Conservation (phyloP, 768 basidiomycete species). For the Cubamyces lactineus region DNA sequence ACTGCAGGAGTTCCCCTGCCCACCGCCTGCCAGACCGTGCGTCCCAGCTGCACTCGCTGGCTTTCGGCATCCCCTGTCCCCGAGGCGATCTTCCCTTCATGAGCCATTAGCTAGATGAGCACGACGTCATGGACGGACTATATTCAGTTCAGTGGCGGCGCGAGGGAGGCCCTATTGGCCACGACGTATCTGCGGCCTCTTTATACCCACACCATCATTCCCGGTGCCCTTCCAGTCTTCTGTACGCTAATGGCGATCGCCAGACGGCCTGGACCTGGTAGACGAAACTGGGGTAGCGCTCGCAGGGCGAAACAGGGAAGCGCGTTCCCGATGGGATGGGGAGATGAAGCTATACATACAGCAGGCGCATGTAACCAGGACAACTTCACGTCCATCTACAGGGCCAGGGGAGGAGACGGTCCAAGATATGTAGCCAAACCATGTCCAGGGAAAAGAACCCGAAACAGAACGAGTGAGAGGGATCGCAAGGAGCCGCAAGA, state of each 20-base stretch:
- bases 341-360: slow-evolving; percentile 17
- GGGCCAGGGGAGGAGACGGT: neutral
- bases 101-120: too few species aligned
- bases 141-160: too few species aligned
- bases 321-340: neutral
- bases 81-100: neutral
- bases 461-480: neutral
- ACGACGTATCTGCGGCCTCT: too few species aligned
- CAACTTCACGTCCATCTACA: slow-evolving; percentile 15
- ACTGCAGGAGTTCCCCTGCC: neutral
- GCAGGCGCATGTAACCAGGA: slow-evolving; percentile 14
- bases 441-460: neutral
- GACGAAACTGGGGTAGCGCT: too few species aligned
- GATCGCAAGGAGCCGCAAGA: neutral
- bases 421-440: neutral
- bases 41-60: neutral
- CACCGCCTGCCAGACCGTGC: neutral
- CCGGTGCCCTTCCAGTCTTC: too few species aligned
- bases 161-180: too few species aligned
- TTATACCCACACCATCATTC: too few species aligned
- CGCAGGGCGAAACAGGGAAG: neutral
- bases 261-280: too few species aligned
- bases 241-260: too few species aligned
- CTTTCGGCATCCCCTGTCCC: neutral
- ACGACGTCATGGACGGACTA: too few species aligned